A percentile compares a stretch with the other conserved stretches of the same genome.
These are phyloP conservation scores for Bolboschoenoplectus hybrid DNA, from an alignment of 202 grass and related monocot genomes.

Conservation along the genomic window DNA sequence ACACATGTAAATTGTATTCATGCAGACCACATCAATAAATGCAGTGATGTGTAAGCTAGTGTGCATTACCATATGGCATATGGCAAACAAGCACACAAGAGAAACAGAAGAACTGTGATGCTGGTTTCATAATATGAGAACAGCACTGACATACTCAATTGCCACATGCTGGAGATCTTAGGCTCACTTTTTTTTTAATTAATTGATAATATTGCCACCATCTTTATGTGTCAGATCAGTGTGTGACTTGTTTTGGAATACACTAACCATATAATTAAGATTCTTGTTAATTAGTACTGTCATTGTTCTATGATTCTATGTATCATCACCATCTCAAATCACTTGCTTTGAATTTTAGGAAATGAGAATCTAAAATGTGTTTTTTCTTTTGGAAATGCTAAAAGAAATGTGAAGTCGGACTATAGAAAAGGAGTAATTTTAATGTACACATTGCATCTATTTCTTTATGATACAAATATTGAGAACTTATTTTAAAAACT, in stretches of 20 bases:
- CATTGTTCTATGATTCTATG: not conserved
- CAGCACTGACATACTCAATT: constrained; percentile 9
- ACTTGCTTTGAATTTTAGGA: too few species aligned
- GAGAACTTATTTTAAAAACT: too few species aligned
- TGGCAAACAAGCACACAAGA: not conserved
- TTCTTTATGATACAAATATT: too few species aligned
- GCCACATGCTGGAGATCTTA: constrained; percentile 24
- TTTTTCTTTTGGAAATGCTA: too few species aligned
- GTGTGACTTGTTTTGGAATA: not conserved
- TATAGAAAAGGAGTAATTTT: too few species aligned
- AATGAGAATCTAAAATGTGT: too few species aligned
- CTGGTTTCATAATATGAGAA: not conserved
- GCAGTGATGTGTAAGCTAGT: not conserved
- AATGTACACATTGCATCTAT: too few species aligned
- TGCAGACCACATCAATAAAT: too few species aligned
- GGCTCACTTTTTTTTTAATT: not conserved
- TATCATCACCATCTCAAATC: too few species aligned
- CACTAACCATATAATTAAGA: constrained; percentile 3
- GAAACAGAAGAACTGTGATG: not conserved
- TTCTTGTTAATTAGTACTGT: not conserved
- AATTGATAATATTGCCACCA: not conserved
- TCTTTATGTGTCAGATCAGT: not conserved
- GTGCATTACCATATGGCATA: not conserved
- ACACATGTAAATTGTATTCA: not conserved
- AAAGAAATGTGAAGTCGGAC: too few species aligned